phyloP scores from a whole-genome alignment of 169 alveolate species.

The Plasmodium vinckei region DNA sequence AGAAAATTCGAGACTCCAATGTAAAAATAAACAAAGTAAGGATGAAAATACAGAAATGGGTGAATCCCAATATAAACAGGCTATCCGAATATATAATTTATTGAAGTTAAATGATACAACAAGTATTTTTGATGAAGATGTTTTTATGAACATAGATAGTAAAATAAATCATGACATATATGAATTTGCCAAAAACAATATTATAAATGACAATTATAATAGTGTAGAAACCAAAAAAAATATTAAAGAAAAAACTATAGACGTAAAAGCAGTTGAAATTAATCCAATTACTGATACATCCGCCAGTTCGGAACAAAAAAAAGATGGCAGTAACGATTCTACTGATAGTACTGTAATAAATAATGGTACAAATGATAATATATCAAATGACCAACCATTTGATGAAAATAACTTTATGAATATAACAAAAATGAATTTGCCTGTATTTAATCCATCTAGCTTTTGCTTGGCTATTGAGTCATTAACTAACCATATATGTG shows the following conservation, averaged over 20 bases:
- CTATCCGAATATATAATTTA: slow-evolving; percentile 65
- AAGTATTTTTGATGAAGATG: slow-evolving; percentile 68
- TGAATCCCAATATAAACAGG: slow-evolving; percentile 69
- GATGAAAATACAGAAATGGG: slow-evolving; percentile 34
- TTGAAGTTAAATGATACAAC: slow-evolving; percentile 56
- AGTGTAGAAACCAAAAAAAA: not conserved
- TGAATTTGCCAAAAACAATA: slow-evolving; percentile 50
- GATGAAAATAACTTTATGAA: slow-evolving; percentile 49
- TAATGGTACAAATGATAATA: not conserved
- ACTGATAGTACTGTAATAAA: not conserved
- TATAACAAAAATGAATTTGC: slow-evolving; percentile 67
- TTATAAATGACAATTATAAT: slow-evolving; percentile 8
- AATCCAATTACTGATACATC: not conserved
- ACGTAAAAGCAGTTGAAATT: not conserved
- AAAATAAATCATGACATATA: slow-evolving; percentile 69
- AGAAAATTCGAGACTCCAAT: not conserved
- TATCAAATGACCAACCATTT: not conserved
- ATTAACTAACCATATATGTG: slow-evolving; percentile 65
- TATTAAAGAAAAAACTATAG: slow-evolving; percentile 2
- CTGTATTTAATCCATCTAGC: slow-evolving; percentile 63
- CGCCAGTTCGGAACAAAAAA: not conserved
- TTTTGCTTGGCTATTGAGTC: slow-evolving; percentile 65
- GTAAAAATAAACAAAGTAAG: slow-evolving; percentile 6
- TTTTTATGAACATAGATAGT: slow-evolving; percentile 74
- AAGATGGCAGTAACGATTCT: not conserved